phyloP scores from a whole-genome alignment of 2,329 filamentous ascomycete genomes.

The Hymenoscyphus occultus region DNA sequence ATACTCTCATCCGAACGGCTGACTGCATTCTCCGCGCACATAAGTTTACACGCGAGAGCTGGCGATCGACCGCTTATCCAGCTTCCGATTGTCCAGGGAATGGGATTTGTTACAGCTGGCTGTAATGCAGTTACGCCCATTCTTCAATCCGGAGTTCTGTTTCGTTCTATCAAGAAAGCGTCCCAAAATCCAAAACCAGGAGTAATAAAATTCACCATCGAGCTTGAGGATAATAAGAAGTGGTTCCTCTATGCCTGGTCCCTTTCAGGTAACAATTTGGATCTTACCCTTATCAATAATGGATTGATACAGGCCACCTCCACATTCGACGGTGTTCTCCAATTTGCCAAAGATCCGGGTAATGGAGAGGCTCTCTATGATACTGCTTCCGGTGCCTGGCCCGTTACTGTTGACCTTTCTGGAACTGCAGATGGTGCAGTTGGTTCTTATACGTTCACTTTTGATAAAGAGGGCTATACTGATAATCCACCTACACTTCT shows the following conservation, averaged over 20 bases:
- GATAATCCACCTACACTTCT: conserved; percentile 55
- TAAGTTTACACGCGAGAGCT: conserved; percentile 60
- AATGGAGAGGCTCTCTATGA: conserved; percentile 70
- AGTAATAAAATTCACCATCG: conserved; percentile 72
- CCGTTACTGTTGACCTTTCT: conserved; percentile 60
- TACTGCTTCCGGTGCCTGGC: conserved; percentile 70
- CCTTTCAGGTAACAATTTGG: conserved; percentile 56
- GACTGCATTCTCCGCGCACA: conserved; percentile 60
- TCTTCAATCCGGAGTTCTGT: conserved; percentile 73
- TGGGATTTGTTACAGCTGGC: conserved; percentile 78
- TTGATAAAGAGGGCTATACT: conserved; percentile 64
- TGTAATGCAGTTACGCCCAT: conserved; percentile 70
- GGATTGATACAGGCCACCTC: conserved; percentile 61
- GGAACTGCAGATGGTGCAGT: conserved; percentile 57
- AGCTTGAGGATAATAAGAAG: conserved; percentile 65
- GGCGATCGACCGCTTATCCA: conserved; percentile 59
- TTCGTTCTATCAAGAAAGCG: conserved; percentile 61
- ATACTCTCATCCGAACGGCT: conserved; percentile 51
- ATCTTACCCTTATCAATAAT: conserved; percentile 66
- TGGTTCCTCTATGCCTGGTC: conserved; percentile 81
- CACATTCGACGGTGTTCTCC: conserved; percentile 74
- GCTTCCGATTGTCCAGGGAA: conserved; percentile 85
- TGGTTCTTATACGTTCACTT: conserved; percentile 73
- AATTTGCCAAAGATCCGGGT: conserved; percentile 74
- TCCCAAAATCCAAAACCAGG: conserved; percentile 56